Evolutionary conservation across 177 flowering plant genomes (phyloP), one percentile per base, ranked within the genome.

Genomic region (Vitis hybrid): DNA sequence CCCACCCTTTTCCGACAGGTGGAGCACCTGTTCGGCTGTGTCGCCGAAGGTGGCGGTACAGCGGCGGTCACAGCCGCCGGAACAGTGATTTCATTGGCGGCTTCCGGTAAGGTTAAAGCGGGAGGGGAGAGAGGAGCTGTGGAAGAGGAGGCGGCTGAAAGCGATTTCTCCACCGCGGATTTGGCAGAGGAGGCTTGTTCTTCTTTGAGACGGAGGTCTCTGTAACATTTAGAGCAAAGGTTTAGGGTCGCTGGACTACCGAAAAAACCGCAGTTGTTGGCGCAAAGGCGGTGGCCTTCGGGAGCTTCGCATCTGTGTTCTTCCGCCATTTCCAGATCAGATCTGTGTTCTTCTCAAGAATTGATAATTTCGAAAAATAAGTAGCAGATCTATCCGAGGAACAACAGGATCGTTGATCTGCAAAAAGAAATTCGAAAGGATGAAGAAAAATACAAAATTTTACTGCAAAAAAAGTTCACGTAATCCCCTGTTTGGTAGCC

Each of bases 251-350:
- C 89, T 2, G 91, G 78, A 66, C 84, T 82, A 0, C 94, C 94
- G 68, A 86, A 86, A 74, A 89, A 89, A 14, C 94, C 94, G 73
- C 94, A 89, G 82, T 86, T 86, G 81, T 89, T 89, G 52, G 83
- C 91, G 82, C 94, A 89, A 56, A 86, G 88, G 6, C 76, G 78
- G 78, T 85, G 89, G 26, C 87, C 83, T 69, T 89, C 93, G 8
- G 81, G 84, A 11, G 89, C 79, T 69, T 85, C 77, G 71, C 81
- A 88, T 78, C 86, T 52, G 71, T 89, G 90, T 77, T 89, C 90
- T 76, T 89, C 93, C 60, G 90, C 93, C 93, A 89, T 89, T 6
- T 65, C 56, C 45, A 39, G 45, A 39, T 0, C 45, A 39, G 45
- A 39, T 39, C 45, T 39, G 45, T 39, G 45, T 39, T 39, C 45